Evolutionary conservation across 257 asterid genomes (phyloP).

Genomic region (Nicotiana tabacum): DNA sequence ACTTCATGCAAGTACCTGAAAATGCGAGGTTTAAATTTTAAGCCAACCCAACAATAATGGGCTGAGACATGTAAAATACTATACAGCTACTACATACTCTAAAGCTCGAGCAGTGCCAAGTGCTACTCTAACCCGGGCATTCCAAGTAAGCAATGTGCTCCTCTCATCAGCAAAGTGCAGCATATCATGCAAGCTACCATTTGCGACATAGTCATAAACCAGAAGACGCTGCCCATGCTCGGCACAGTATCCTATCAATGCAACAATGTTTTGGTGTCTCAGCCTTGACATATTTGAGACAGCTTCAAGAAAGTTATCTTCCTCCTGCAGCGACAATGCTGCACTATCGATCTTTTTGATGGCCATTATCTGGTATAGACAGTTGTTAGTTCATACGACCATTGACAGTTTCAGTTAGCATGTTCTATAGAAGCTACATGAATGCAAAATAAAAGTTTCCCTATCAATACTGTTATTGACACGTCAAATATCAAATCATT

Average conservation of each 20-base stretch:
- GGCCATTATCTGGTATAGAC: slow-evolving; percentile 59
- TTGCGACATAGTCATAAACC: slow-evolving; percentile 71
- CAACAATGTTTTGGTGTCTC: slow-evolving; percentile 88
- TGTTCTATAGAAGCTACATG: background rate
- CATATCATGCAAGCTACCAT: slow-evolving; percentile 91
- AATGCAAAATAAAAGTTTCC: background rate
- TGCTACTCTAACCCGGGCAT: slow-evolving; percentile 91
- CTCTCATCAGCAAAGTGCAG: slow-evolving; percentile 91
- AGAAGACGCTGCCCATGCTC: slow-evolving; percentile 95
- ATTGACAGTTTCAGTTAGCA: background rate
- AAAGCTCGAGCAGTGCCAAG: slow-evolving; percentile 99
- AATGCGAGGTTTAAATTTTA: slow-evolving; percentile 18
- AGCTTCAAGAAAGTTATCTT: slow-evolving; percentile 85
- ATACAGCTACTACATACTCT: slow-evolving; percentile 53
- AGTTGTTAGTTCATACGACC: background rate
- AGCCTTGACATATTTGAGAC: slow-evolving; percentile 85
- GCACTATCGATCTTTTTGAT: slow-evolving; percentile 82
- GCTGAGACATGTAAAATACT: background rate
- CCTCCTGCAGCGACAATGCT: slow-evolving; percentile 88
- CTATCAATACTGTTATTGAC: background rate
- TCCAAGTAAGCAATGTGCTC: slow-evolving; percentile 88
- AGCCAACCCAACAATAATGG: slow-evolving; percentile 1
- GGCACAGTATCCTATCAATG: slow-evolving; percentile 78
- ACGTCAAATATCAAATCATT: background rate
- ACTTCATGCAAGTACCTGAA: slow-evolving; percentile 98